These are phyloP conservation scores for Ophiostoma tasmaniense DNA, from an alignment of 2,329 filamentous ascomycete genomes.

Conservation along the genomic window DNA sequence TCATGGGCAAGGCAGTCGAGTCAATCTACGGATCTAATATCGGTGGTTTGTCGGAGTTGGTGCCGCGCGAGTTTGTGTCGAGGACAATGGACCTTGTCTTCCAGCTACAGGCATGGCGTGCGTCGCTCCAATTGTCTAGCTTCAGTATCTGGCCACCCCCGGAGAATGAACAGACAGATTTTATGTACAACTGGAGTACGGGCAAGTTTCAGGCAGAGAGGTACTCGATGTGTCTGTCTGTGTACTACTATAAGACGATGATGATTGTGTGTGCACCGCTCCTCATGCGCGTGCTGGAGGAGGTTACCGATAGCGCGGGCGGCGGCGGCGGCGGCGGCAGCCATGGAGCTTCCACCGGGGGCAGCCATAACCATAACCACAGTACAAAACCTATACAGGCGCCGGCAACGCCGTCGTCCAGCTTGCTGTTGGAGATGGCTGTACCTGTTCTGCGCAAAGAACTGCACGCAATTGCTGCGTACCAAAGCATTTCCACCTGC, in stretches of 20 bases:
- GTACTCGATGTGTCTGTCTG: constrained; percentile 15
- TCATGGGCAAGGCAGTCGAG: neutral
- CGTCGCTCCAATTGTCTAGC: neutral
- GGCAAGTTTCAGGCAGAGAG: neutral
- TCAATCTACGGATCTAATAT: neutral
- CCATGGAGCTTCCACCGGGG: neutral
- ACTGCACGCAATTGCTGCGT: neutral
- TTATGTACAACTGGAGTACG: neutral
- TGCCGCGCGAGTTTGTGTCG: neutral
- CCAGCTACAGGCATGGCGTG: neutral
- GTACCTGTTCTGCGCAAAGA: neutral
- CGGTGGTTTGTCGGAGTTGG: neutral
- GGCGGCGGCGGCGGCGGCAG: no score
- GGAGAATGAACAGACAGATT: neutral
- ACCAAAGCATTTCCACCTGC: neutral
- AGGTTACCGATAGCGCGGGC: neutral
- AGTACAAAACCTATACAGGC: neutral
- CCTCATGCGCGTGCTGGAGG: constrained; percentile 15
- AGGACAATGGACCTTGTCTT: neutral
- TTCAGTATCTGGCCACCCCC: neutral
- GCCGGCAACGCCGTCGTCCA: neutral
- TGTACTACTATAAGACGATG: constrained; percentile 20
- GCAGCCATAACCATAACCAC: neutral
- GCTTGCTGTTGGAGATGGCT: neutral
- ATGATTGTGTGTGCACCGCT: constrained; percentile 17